These are phyloP conservation scores for Usnea hakonensis DNA, from an alignment of 495 filamentous ascomycete species.

Conservation along the genomic window DNA sequence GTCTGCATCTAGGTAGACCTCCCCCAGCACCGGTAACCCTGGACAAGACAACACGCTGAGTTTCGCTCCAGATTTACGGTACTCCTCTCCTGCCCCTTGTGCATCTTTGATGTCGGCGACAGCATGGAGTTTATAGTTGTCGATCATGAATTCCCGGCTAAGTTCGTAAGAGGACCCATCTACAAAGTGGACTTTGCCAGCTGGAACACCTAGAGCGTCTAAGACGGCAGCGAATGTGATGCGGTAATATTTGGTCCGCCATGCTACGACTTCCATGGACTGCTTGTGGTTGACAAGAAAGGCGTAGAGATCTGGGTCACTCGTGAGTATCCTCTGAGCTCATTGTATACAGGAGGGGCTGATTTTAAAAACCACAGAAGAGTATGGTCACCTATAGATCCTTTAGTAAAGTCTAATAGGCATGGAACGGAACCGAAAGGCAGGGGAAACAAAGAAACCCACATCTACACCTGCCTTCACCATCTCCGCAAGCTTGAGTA, in stretches of 20 bases:
- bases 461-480: neutral
- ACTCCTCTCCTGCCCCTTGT: no score
- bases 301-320: neutral
- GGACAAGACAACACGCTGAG: neutral
- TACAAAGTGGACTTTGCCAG: neutral
- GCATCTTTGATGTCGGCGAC: neutral
- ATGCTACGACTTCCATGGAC: neutral
- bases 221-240: neutral
- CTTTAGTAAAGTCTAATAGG: neutral
- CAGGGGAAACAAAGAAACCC: neutral
- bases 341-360: neutral
- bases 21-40: neutral
- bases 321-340: neutral
- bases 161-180: neutral
- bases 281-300: neutral
- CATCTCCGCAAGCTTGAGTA: neutral
- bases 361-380: neutral
- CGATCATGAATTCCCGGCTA: neutral
- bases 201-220: neutral
- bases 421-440: neutral
- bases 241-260: neutral
- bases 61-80: no score
- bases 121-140: neutral
- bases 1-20: constrained; percentile 2
- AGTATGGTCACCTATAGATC: neutral